Percentiles rank a stretch among this genome's conserved stretches.
Conservation (phyloP, 2,329 filamentous ascomycete genomes). For the Chaetoscypha palmicola region DNA sequence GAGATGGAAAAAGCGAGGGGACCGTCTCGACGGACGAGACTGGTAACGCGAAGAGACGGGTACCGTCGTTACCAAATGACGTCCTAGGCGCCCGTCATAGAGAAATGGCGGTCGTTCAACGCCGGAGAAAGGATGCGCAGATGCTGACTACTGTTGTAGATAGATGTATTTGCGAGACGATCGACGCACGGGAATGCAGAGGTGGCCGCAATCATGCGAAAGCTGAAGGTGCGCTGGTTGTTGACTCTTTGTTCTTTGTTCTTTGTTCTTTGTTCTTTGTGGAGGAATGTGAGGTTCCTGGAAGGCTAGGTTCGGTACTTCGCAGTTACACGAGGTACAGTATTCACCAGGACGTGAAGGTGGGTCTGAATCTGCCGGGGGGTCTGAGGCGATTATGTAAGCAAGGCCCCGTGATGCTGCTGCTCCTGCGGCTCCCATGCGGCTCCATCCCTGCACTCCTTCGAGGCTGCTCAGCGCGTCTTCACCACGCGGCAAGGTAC, state of each 20-base stretch:
- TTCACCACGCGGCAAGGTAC: too few species aligned
- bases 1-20: too few species aligned
- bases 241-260: too few species aligned
- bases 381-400: not conserved
- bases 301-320: too few species aligned
- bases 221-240: not conserved
- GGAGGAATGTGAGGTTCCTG: not conserved
- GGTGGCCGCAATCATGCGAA: not conserved
- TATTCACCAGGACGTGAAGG: too few species aligned
- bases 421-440: not conserved
- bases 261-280: not conserved
- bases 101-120: not conserved
- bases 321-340: too few species aligned
- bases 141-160: not conserved
- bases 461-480: too few species aligned
- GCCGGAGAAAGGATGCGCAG: not conserved
- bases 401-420: constrained; percentile 3
- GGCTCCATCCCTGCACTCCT: too few species aligned
- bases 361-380: not conserved
- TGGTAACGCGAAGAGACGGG: too few species aligned
- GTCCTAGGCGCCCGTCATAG: not conserved
- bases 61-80: not conserved
- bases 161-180: too few species aligned
- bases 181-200: not conserved
- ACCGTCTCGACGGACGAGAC: too few species aligned